Base-by-base conservation (phyloP, 331 rosid species). In the Malus hybrid region DNA sequence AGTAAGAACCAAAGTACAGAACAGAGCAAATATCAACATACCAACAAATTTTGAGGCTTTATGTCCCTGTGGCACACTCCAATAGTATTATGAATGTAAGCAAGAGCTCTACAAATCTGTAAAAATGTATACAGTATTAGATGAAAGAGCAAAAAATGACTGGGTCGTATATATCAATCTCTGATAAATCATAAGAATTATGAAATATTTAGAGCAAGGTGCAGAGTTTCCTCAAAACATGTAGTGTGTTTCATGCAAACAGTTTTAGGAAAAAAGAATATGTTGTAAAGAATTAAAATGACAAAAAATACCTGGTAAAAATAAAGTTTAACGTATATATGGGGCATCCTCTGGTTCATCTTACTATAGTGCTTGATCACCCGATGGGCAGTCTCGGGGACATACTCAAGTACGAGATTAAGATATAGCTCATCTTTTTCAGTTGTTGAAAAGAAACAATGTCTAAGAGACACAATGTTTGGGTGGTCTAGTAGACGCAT, bases 21-120 rank as follows among this genome's bases (percentile, higher is more conserved):
- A 7, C 10, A 2, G 50, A n/a, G 11, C 9, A 14, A 59, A 24
- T 20, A 16, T 16, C 61, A 27, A 76, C 78, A 34, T 81, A 91
- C 96, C 96, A 91, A 85, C 63, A 91, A 84, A 77, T 91, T 91
- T 84, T 91, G 93, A 67, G 96, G 96, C 73, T 91, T 91, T 76
- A 91, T 84, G 80, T 91, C 96, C 74, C 93, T 85, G 85, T 91
- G 96, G 80, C 93, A 88, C 31, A 91, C 92, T 79, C 96, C 93
- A 80, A 91, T 86, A 64, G 79, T 79, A 79, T 88, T 87, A 86
- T 88, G 96, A 85, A 88, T 80, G 79, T 91, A 91, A 65, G 88
- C 83, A 65, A 91, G 96, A 57, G 90, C 93, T 83, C 93, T 87
- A 77, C 87, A 88, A 70, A 91, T 91, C 96, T 88, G 74, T 16